Base-by-base conservation (phyloP, 768 basidiomycete genomes). In the Strobilomyces dryophilus region DNA sequence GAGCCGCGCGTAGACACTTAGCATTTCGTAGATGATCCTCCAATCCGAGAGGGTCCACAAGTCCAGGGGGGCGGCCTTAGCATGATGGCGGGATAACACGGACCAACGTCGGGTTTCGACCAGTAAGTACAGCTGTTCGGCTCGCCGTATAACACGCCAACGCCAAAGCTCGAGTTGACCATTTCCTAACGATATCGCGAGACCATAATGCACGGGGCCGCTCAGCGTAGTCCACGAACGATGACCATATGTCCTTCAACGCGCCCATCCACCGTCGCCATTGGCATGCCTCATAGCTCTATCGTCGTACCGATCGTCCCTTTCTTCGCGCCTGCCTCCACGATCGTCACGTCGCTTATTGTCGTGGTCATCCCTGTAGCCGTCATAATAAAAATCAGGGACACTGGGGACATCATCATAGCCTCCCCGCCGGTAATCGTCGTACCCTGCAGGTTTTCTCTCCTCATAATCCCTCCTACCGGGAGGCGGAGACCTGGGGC, bases 371-470 rank as follows among this genome's bases (percentile, higher is more conserved):
- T 90, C 87, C 84, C 87, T 87, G 76, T 86, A 85, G 68, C 89
- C 87, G 71, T 89, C 87, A 85, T 85, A 84, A 84, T 86, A 83
- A 78, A 80, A 81, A 79, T 89, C 85, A 84, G 86, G 86, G 70
- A 74, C 80, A 83, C 82, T 84, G 76, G 82, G 86, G 72, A 84
- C 84, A 83, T 88, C 86, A 82, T 84, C 73, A 61, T 77, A 82
- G 66, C 82, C 83, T 66, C 86, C 87, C 73, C 89, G 85, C 72
- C 89, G 84, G 73, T 83, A 78, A 81, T 89, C 86, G 82, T 91
- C 89, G 84, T 90, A 89, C 84, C 87, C 88, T 84, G 87, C 85
- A 83, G 87, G 81, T 80, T 86, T 85, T 81, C 79, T 83, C 74
- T 90, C 87, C 77, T 90, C 87, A 73, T 76, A 75, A 65, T 90